Evolutionary conservation across 495 filamentous ascomycete genomes (phyloP), one percentile per base, ranked within the genome.

Genomic region (Stereocaulon alpinum): DNA sequence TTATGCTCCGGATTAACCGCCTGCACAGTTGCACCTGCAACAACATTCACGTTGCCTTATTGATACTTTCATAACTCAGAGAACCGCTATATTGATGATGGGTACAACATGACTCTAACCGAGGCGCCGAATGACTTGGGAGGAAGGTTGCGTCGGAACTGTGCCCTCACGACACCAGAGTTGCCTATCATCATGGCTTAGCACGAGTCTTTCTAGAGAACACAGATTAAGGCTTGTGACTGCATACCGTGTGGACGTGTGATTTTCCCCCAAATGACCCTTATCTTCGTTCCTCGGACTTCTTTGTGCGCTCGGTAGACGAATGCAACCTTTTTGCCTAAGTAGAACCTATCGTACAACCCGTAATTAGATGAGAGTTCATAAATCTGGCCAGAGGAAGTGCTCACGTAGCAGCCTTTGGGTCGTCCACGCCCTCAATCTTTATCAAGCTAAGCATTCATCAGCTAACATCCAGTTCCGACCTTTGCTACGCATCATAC

Each of bases 211-310:
- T 29, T 17, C 27, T 42, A 14, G 18, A 62, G 30, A n/a, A 14
- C 5, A 11, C 3, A 7, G 40, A 30, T 27, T 29, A 29, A 52
- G 49, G 15, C 2, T 32, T 20, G 17, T 37, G 49, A 52, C 49
- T 4, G 72, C 82, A 68, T 86, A 92, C 89, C 93, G 76, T 97
- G 91, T 71, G 89, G 84, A 69, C 89, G 82, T 69, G 91, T 95
- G 70, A 97, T 83, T 82, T 95, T 97, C 76, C 94, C 94, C 93
- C 94, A 98, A 78, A 97, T 97, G 63, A 96, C 91, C 71, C 91
- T 80, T 75, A 97, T 91, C 83, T 97, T 96, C 73, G 90, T 89
- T 71, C 93, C 93, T 68, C 89, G 88, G 67, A 91, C 79, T 80
- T 95, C 90, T 76, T 82, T 86, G 78, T 87, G 84, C 61, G 85